Conservation (phyloP, 1,284 basidiomycete species). For the Xerocomus nothofagi region DNA sequence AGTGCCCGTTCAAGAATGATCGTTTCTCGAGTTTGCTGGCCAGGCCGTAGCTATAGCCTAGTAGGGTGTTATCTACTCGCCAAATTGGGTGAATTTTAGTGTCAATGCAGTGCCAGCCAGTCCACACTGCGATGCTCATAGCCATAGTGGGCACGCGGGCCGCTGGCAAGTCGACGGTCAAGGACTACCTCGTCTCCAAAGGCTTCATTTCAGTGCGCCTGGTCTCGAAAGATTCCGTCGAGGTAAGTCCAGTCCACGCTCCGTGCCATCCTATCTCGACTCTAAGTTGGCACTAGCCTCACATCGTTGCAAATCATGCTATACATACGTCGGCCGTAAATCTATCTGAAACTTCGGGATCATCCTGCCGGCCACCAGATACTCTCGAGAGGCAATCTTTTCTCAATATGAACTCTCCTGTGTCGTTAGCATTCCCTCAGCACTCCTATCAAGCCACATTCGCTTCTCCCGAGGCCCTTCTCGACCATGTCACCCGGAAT, state of each 20-base stretch:
- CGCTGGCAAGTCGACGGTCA: slow-evolving; percentile 80
- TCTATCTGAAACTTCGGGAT: slow-evolving; percentile 2
- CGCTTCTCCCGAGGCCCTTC: slow-evolving; percentile 52
- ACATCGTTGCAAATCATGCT: background rate
- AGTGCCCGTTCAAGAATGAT: background rate
- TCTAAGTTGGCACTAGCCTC: slow-evolving; percentile 10
- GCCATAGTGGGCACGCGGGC: slow-evolving; percentile 83
- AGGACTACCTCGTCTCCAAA: slow-evolving; percentile 66
- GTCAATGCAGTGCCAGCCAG: too few species aligned
- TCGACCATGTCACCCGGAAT: slow-evolving; percentile 78
- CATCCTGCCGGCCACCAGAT: slow-evolving; percentile 1
- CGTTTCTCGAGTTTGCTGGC: background rate
- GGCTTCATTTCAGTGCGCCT: slow-evolving; percentile 52
- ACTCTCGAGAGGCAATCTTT: slow-evolving; percentile 15
- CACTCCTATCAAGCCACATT: slow-evolving; percentile 41
- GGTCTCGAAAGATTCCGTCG: slow-evolving; percentile 12
- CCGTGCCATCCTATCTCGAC: background rate
- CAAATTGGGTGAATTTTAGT: too few species aligned
- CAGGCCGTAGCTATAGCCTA: too few species aligned
- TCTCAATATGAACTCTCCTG: slow-evolving; percentile 28
- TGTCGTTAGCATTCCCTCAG: slow-evolving; percentile 25
- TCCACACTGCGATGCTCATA: slow-evolving; percentile 65
- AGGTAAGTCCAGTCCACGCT: slow-evolving; percentile 14
- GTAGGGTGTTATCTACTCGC: too few species aligned
- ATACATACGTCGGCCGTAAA: background rate